phyloP scores from a whole-genome alignment of 345 rosid species.

The Aethionema arabicum region DNA sequence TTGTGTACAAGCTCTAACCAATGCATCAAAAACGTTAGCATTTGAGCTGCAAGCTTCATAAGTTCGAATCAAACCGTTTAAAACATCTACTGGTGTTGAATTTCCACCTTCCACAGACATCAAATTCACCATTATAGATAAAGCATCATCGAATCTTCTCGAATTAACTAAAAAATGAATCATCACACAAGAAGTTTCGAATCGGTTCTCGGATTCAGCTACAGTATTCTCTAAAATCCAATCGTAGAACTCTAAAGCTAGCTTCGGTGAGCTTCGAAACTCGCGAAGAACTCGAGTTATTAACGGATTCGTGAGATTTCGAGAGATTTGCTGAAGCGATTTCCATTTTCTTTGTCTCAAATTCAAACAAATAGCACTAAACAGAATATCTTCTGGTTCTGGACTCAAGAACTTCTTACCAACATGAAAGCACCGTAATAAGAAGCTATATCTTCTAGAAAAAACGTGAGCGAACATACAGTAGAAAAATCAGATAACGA shows the following conservation, averaged over 20 bases:
- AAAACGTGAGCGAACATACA: conserved; percentile 35
- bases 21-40: conserved; percentile 57
- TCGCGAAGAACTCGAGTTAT: conserved; percentile 48
- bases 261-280: conserved; percentile 53
- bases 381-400: conserved; percentile 47
- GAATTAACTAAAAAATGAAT: conserved; percentile 50
- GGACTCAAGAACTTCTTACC: conserved; percentile 44
- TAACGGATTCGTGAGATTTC: conserved; percentile 45
- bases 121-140: conserved; percentile 44
- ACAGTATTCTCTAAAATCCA: conserved; percentile 37
- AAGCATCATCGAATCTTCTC: conserved; percentile 52
- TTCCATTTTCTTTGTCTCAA: conserved; percentile 67
- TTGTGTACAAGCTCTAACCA: conserved; percentile 63
- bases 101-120: conserved; percentile 39
- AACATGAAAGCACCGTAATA: conserved; percentile 46
- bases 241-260: conserved; percentile 59
- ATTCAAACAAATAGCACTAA: conserved; percentile 54
- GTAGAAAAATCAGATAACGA: neutral
- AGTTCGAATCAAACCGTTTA: conserved; percentile 47
- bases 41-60: conserved; percentile 41
- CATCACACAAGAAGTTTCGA: conserved; percentile 48
- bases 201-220: conserved; percentile 34
- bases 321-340: conserved; percentile 43
- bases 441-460: conserved; percentile 31
- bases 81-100: conserved; percentile 45